Evolutionary conservation across 768 basidiomycete genomes (phyloP), one percentile per base, ranked within the genome.

Genomic region (Pisolithus sp.): DNA sequence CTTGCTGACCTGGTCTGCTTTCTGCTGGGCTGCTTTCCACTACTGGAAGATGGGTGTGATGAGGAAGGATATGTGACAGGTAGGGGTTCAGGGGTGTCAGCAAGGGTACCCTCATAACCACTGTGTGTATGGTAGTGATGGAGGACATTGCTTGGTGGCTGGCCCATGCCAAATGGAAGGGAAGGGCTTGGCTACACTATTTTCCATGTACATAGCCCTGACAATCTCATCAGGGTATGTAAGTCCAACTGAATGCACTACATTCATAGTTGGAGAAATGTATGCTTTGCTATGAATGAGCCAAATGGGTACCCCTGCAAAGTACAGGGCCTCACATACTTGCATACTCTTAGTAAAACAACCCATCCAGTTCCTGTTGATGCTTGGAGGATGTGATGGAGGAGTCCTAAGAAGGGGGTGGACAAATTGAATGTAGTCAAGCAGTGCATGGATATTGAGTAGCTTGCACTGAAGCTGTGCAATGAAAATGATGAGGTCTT

Each of bases 221-320:
- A 28, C n/a, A n/a, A n/a, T n/a, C 31, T 26, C n/a, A 24, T 46
- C 8, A 18, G 21, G 45, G n/a, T 21, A 24, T 34, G 24, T 26
- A 4, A 46, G 23, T 28, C 5, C 1, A 7, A 46, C 24, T 2
- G 26, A 24, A 12, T 46, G n/a, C 20, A 46, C 18, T 9, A 46
- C 26, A 18, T 46, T 46, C 45, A 46, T 46, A 23, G 21, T 23
- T 9, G n/a, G 38, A 17, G 18, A 39, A 15, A 39, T 39, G 18
- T 17, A 39, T 18, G 13, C 38, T 39, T 39, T 12, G 17, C n/a
- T n/a, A n/a, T n/a, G n/a, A 41, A 41, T 7, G 7, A 41, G 39
- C 55, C 55, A 59, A 8, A 54, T 43, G 1, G 53, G 54, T 7
- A 59, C 47, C 9, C 56, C 53, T 0, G 56, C 53, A 3, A 37